phyloP scores from a whole-genome alignment of 2,329 filamentous ascomycete genomes.

The Talaromyces atroroseus region DNA sequence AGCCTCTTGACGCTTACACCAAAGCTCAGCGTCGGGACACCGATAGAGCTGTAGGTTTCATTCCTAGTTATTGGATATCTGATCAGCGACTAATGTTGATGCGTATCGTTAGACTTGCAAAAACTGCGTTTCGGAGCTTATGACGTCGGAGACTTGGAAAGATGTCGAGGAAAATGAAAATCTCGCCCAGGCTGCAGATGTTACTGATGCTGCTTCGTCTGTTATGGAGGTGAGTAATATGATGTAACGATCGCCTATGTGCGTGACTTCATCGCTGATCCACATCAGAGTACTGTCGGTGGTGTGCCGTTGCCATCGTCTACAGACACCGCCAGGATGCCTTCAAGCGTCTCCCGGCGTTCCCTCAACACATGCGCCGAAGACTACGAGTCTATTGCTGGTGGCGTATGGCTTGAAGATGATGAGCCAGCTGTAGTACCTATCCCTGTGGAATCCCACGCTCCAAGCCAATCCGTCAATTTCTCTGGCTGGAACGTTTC shows the following conservation, averaged over 20 bases:
- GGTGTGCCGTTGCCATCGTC: background rate
- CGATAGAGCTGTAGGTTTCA: slow-evolving; percentile 40
- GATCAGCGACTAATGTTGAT: background rate
- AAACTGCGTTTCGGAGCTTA: slow-evolving; percentile 30
- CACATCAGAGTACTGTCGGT: background rate
- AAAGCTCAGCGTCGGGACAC: slow-evolving; percentile 44
- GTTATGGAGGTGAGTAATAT: background rate
- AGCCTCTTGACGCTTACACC: slow-evolving; percentile 46
- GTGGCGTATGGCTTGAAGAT: slow-evolving; percentile 11
- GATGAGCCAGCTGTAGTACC: background rate
- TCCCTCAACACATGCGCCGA: background rate
- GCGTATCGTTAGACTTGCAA: slow-evolving; percentile 36
- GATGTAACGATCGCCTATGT: background rate
- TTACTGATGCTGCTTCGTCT: background rate
- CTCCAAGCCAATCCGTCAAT: background rate
- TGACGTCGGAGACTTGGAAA: slow-evolving; percentile 30
- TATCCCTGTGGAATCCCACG: background rate
- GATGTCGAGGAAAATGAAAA: background rate
- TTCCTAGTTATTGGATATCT: background rate
- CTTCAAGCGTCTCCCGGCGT: background rate
- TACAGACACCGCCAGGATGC: background rate
- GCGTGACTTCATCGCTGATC: background rate
- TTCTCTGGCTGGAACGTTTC: background rate
- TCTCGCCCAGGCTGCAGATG: background rate
- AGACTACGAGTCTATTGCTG: slow-evolving; percentile 13